Evolutionary conservation across 129 eudicot genomes (phyloP), one percentile per base, ranked within the genome.

Genomic region (Flaveria bidentis): DNA sequence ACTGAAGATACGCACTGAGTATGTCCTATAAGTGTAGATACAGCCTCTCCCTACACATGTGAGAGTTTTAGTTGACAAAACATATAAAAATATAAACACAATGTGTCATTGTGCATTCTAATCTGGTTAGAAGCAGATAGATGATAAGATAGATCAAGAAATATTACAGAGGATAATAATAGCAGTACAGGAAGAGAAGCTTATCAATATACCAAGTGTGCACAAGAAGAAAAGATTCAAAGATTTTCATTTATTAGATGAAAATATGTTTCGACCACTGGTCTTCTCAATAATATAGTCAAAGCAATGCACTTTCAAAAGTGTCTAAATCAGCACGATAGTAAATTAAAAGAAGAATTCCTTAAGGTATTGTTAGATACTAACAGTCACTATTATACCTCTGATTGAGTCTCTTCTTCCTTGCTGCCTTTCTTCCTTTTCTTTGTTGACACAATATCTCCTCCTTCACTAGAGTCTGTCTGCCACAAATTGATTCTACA

Each of bases 1-100:
- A 94, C 97, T 52, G 97, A 85, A 71, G 98, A 88, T 56, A 91
- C 98, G 78, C 93, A 86, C 56, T 94, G 91, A 9, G 93, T 94
- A 81, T 94, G 97, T 17, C 98, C 98, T 47, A 91, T 93, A 57
- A 91, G 82, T 56, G 97, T 88, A 70, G 97, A 85, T 81, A 86
- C 84, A 82, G 98, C 96, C 78, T 94, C 98, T 47, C 88, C 97
- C 98, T 93, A 82, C 55, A 79, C 26, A 61, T 55, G 33, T 72
- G 13, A 46, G 13, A 56, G 18, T 2, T 18, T 14, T 23, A 16
- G 67, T 39, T 47, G 42, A 44, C 9, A 56, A 4, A 26, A 26
- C 1, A 17, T 5, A 26, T 15, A 16, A 67, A 42, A 28, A 33
- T 26, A 9, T 69, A n/a, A 58, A 36, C 30, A 71, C 50, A 65